These are phyloP conservation scores for Ceratobasidium sp. DNA, from an alignment of 1,284 basidiomycete genomes.

Conservation along the genomic window DNA sequence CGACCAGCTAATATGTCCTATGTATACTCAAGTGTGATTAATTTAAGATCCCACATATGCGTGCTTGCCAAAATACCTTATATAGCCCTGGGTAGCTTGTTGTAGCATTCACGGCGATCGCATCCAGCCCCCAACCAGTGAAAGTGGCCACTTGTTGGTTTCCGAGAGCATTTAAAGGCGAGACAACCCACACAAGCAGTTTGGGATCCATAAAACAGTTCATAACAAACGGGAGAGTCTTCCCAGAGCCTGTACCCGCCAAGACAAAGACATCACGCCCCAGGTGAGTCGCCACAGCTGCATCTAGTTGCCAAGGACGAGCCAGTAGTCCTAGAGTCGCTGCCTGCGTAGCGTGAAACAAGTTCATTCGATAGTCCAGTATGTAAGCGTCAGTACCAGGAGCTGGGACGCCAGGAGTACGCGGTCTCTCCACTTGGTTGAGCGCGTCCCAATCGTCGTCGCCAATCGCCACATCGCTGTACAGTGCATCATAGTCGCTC, in stretches of 20 bases:
- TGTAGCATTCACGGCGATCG: constrained; percentile 25
- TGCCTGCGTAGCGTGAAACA: neutral
- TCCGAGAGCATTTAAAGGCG: constrained; percentile 30
- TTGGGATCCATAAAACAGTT: neutral
- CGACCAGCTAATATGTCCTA: no score
- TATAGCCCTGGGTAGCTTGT: constrained; percentile 13
- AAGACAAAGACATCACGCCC: constrained; percentile 13
- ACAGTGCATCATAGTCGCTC: neutral
- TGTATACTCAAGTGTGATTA: no score
- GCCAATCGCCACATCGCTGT: no score
- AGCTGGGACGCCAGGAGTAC: neutral
- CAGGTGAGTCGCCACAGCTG: constrained; percentile 4
- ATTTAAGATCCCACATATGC: no score
- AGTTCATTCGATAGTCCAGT: neutral
- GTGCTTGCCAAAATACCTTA: no score
- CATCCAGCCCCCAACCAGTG: neutral
- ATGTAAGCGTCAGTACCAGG: no score
- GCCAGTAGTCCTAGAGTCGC: neutral
- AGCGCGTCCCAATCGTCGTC: no score
- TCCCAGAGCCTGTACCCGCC: constrained; percentile 30
- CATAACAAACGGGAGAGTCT: constrained; percentile 16
- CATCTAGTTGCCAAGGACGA: constrained; percentile 19
- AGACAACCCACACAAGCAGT: neutral
- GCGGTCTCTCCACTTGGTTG: neutral
- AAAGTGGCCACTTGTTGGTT: constrained; percentile 11